Evolutionary conservation across 1,284 basidiomycete species (phyloP).

Genomic region (Malassezia dermatis): DNA sequence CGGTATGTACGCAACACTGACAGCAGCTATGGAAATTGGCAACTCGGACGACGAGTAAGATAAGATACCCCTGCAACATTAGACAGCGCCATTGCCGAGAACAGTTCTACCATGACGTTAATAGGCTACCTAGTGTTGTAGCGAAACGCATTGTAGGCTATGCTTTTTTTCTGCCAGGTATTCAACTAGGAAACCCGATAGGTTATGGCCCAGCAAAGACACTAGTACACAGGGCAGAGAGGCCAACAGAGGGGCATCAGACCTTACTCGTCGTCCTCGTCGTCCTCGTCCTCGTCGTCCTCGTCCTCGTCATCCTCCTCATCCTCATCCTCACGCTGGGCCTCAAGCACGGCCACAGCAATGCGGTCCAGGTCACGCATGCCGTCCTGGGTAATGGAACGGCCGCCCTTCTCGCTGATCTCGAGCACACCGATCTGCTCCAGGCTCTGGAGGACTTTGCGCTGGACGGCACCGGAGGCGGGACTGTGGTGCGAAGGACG

Average conservation of each 20-base stretch:
- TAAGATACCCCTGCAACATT: background rate
- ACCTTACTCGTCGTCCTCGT: conserved; percentile 31
- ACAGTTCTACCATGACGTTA: background rate
- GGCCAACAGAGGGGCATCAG: background rate
- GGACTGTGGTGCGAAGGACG: conserved; percentile 83
- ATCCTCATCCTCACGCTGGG: conserved; percentile 68
- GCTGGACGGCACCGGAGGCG: conserved; percentile 59
- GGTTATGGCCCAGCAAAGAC: conserved; percentile 8
- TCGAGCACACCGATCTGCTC: conserved; percentile 99
- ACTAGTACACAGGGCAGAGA: conserved; percentile 12
- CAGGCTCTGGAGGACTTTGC: conserved; percentile 74
- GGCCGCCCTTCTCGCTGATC: conserved; percentile 78
- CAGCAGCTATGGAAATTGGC: conserved; percentile 67
- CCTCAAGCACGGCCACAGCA: conserved; percentile 88
- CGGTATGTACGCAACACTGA: conserved; percentile 2
- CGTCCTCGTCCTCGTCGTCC: conserved; percentile 52
- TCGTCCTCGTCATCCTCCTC: conserved; percentile 79
- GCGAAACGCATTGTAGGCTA: conserved; percentile 12
- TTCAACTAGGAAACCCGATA: conserved; percentile 8
- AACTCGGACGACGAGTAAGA: conserved; percentile 48
- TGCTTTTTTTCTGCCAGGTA: conserved; percentile 19
- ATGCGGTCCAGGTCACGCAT: conserved; percentile 96
- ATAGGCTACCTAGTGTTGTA: background rate
- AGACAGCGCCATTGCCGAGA: background rate
- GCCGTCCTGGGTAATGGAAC: conserved; percentile 92